Evolutionary conservation across 768 basidiomycete species (phyloP), one percentile per base, ranked within the genome.

Genomic region (Amanita phalloides): DNA sequence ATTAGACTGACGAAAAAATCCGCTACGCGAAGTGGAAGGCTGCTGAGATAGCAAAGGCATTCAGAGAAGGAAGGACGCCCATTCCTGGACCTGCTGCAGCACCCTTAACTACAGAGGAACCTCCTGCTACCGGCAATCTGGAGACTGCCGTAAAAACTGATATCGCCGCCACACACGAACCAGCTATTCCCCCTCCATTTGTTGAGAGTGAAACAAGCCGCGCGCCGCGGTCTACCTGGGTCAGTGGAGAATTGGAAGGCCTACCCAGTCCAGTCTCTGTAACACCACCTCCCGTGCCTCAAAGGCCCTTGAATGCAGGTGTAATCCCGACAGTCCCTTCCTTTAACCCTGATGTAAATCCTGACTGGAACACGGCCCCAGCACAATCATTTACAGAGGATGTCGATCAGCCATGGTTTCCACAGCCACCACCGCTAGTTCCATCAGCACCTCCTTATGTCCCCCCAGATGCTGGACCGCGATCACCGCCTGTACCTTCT

Each of bases 11-110:
- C 58, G 87, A 87, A 56, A 98, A 96, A 67, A 79, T 95, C 33
- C 83, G 81, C 51, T 99, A 98, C 67, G 80, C 93, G 3, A 91
- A 96, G 65, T 99, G 96, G 94, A 97, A 97, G 65, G 95, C 95
- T 35, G 85, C 87, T 10, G 92, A 96, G 55, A 93, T 98, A 17
- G 82, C 90, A 14, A 97, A 90, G 65, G 93, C 95, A 1, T 78
- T 93, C 62, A 82, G 94, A n/a, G 95, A 97, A 65, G 94, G 96
- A 4, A 78, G 88, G 20, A 80, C 76, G 57, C 93, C 95, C 8
- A 68, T 72, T 1, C 79, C 93, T 1, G 95, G 90, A 1, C 86
- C 51, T 30, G 33, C 23, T 1, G 44, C 35, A 14, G 44, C 35
- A 14, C 8, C 42, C 32, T 11, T 6, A 5, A 26, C 3, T 3